Base-by-base conservation (phyloP, 768 basidiomycete species). In the Rhodotorula graminis region DNA sequence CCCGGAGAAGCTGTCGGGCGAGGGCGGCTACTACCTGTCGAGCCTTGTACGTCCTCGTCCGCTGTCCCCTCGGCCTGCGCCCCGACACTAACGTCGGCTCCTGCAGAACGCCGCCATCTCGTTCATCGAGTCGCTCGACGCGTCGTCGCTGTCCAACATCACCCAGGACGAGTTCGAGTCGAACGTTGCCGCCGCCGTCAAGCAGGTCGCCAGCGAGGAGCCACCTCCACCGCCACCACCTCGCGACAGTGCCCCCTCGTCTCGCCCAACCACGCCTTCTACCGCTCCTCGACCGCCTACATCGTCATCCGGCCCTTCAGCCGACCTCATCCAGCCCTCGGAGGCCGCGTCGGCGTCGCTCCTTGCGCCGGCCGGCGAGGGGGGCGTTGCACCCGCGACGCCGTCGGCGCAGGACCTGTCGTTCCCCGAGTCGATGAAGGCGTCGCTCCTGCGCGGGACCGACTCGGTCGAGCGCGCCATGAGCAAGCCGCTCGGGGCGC, bases 51-150 rank as follows among this genome's bases (percentile, higher is more conserved):
- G 89, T 81, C n/a, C 25, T 25, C 50, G 44, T 44, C 58, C 11
- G 18, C 12, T 33, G n/a, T 21, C 19, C 21, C 23, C 50, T 52
- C 25, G 9, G 6, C 18, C 12, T 8, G 21, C 49, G 23, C 23
- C 19, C 49, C 23, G 9, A 9, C 11, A 52, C 50, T n/a, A 5
- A 40, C 58, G 42, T 3, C 37, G 8, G 16, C n/a, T 7, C 23
- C 25, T 23, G 11, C 57, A 97, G 93, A 94, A 90, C 87, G 96
- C 93, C 8, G 93, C 96, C 4, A 91, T 98, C 49, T 91, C 92
- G 2, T 99, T 97, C 80, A 93, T 99, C 73, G 96, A 99, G 82
- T 91, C 93, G 0, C 93, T 99, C 92, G 96, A 98, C 80, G 91
- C 94, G 70, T 89, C 92, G 0, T 90, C 91, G 15, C 82, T 99